phyloP scores from a whole-genome alignment of 2,329 filamentous ascomycete species.

The Emmonsia crescens region DNA sequence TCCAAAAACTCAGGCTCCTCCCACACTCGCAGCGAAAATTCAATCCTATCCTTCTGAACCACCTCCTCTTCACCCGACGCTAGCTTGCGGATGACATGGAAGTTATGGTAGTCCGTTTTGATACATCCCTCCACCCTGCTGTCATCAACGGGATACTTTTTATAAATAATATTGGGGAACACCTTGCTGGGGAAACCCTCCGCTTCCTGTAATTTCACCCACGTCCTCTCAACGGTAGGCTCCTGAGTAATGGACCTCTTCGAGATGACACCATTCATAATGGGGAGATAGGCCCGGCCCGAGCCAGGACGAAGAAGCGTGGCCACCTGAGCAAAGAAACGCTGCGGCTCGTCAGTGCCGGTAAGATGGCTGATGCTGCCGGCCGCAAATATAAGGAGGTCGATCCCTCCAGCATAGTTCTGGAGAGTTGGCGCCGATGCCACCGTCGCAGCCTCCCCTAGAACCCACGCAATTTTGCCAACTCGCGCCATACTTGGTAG shows the following conservation, averaged over 20 bases:
- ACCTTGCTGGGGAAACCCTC: background rate
- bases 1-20: background rate
- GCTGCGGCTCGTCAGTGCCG: background rate
- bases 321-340: background rate
- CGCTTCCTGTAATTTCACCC: background rate
- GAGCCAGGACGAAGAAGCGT: background rate
- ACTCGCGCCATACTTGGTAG: constrained; percentile 1
- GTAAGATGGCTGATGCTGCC: constrained; percentile 2
- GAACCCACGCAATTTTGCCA: background rate
- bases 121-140: background rate
- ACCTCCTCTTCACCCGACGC: background rate
- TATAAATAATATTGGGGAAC: background rate
- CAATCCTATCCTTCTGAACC: background rate
- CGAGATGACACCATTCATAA: background rate
- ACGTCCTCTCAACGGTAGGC: background rate
- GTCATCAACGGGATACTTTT: background rate
- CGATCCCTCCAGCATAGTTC: background rate
- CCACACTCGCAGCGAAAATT: background rate
- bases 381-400: background rate
- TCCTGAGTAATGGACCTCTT: background rate
- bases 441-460: background rate
- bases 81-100: background rate
- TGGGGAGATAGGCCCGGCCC: background rate
- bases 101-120: background rate
- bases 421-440: background rate